Evolutionary conservation across 2,329 filamentous ascomycete species (phyloP).

Genomic region (Microcyclosporella mali): DNA sequence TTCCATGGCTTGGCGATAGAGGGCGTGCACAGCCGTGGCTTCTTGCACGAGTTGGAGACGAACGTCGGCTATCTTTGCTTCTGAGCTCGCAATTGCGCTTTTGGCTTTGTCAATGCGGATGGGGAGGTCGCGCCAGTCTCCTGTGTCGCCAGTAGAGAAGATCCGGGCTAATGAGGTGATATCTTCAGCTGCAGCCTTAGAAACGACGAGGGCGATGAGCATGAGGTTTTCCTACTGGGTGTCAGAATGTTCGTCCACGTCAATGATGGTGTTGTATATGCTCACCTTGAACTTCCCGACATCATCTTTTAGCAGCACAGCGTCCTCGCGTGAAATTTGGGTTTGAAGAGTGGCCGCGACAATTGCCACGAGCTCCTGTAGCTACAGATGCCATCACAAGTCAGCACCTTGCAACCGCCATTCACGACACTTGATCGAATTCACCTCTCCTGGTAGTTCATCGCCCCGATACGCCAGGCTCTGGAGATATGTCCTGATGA

Average conservation of each 20-base stretch:
- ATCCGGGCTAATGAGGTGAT: constrained; percentile 32
- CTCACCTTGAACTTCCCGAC: constrained; percentile 35
- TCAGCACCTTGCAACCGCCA: constrained; percentile 1
- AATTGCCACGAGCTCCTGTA: constrained; percentile 40
- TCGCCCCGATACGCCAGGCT: constrained; percentile 31
- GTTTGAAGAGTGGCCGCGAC: constrained; percentile 36
- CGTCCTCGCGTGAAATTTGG: constrained; percentile 33
- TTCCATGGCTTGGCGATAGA: constrained; percentile 35
- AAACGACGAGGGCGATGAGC: constrained; percentile 32
- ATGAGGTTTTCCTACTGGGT: constrained; percentile 30
- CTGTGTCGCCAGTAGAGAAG: constrained; percentile 6
- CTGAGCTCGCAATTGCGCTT: constrained; percentile 15
- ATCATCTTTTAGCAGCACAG: constrained; percentile 36
- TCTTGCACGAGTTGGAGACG: constrained; percentile 33
- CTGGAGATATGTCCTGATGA: constrained; percentile 33
- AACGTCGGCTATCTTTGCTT: constrained; percentile 22
- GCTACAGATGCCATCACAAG: constrained; percentile 14
- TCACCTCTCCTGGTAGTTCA: constrained; percentile 36
- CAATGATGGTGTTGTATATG: neutral
- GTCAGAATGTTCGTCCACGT: constrained; percentile 3
- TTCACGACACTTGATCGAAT: neutral
- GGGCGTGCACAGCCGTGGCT: constrained; percentile 29
- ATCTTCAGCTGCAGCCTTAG: constrained; percentile 28
- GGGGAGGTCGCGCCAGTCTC: constrained; percentile 12
- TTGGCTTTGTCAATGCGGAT: constrained; percentile 13